Evolutionary conservation across 345 rosid genomes (phyloP).

Genomic region (Eucalyptus erythrocorys): DNA sequence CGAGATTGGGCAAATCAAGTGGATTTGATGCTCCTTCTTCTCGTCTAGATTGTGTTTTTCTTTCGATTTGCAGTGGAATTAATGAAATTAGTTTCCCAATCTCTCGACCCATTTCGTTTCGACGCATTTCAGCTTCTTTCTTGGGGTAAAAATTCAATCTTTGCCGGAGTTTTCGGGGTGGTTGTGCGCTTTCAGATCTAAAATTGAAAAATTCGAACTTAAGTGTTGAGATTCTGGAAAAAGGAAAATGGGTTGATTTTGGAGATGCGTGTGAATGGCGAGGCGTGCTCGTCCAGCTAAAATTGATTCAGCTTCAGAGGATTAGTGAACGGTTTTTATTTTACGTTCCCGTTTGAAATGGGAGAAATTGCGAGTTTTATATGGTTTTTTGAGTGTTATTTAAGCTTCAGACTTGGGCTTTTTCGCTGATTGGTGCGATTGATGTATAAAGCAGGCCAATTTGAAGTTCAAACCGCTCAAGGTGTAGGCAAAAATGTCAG

Average conservation of each 20-base stretch:
- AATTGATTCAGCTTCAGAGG: background rate
- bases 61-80: background rate
- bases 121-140: background rate
- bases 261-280: background rate
- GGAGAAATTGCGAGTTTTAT: background rate
- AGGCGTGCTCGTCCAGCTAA: background rate
- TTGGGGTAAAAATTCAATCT: background rate
- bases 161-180: background rate
- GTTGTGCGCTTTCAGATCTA: accelerated
- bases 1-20: background rate
- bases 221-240: background rate
- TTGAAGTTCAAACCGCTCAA: background rate
- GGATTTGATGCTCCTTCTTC: background rate
- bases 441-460: background rate
- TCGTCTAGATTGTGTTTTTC: background rate
- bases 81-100: background rate
- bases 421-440: background rate
- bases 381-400: accelerated
- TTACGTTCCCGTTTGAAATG: background rate
- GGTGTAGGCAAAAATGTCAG: background rate
- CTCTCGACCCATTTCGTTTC: background rate
- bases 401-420: background rate
- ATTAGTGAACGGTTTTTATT: background rate
- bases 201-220: background rate
- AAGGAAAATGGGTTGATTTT: accelerated